Conservation (phyloP, 2,329 filamentous ascomycete genomes). For the Cladosporium sp. region DNA sequence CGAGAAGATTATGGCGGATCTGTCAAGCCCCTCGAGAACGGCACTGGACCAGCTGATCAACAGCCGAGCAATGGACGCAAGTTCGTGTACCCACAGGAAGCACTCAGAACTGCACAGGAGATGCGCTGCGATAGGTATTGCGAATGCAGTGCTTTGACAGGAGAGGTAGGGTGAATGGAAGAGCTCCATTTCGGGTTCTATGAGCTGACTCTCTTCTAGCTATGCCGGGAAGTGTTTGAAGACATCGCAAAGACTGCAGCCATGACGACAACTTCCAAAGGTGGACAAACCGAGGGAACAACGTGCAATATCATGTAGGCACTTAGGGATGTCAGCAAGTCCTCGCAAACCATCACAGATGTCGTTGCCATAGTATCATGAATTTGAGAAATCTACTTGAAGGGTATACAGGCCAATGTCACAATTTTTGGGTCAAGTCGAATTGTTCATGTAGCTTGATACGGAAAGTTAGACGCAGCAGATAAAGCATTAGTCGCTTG, state of each 20-base stretch:
- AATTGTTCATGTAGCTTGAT: too few relatives aligned
- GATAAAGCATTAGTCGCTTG: too few relatives aligned
- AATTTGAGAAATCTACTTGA: too few relatives aligned
- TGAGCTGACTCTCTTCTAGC: slow-evolving; percentile 27
- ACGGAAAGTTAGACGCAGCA: too few relatives aligned
- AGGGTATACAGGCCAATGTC: too few relatives aligned
- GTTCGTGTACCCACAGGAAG: slow-evolving; percentile 50
- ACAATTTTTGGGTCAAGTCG: too few relatives aligned
- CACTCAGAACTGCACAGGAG: slow-evolving; percentile 50
- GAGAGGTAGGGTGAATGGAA: slow-evolving; percentile 27
- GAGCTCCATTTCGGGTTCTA: background rate
- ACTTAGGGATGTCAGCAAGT: too few relatives aligned
- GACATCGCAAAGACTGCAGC: slow-evolving; percentile 56
- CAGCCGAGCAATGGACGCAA: slow-evolving; percentile 32
- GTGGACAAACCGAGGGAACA: slow-evolving; percentile 43
- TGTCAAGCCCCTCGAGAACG: slow-evolving; percentile 15
- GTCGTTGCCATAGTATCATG: too few relatives aligned
- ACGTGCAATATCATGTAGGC: slow-evolving; percentile 36
- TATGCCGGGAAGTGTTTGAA: slow-evolving; percentile 57
- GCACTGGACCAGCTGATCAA: slow-evolving; percentile 21
- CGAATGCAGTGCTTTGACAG: slow-evolving; percentile 59
- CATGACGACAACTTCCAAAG: slow-evolving; percentile 53
- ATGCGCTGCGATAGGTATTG: slow-evolving; percentile 60
- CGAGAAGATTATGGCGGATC: slow-evolving; percentile 38
- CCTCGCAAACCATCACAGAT: too few relatives aligned